A percentile compares a stretch with the other conserved stretches of the same genome.
phyloP scores from a whole-genome alignment of 2,329 filamentous ascomycete genomes.

The Fusarium newnesense region DNA sequence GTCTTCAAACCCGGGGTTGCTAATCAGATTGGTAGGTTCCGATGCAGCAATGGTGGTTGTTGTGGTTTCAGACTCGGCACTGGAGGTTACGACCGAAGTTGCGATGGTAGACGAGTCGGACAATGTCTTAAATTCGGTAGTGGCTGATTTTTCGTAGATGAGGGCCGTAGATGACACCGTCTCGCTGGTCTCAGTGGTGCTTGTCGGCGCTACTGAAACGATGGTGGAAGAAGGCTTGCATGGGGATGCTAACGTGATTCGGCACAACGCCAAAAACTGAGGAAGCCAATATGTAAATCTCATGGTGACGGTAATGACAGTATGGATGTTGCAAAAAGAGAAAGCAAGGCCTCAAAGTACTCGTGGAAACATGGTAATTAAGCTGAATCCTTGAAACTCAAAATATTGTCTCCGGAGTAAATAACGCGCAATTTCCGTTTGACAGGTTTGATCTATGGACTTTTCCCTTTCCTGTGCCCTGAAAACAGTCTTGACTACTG shows the following conservation, averaged over 20 bases:
- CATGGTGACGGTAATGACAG: not conserved
- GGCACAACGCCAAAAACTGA: not conserved
- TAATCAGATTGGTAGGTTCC: not conserved
- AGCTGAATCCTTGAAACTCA: not conserved
- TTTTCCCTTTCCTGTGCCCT: not conserved
- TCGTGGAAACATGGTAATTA: not conserved
- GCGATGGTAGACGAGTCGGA: not conserved
- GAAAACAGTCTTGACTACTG: not conserved
- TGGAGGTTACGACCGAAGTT: not conserved
- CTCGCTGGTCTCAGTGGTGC: not conserved
- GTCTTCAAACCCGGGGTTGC: not conserved
- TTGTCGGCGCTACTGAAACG: not conserved
- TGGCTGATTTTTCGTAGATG: not conserved
- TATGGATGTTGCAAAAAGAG: not conserved
- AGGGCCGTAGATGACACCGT: not conserved
- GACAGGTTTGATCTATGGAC: not conserved
- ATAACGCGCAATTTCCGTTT: fast-evolving
- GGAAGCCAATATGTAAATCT: not conserved
- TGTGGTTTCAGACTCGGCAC: fast-evolving
- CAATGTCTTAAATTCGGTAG: not conserved
- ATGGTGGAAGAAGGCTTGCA: not conserved
- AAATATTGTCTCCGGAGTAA: not conserved
- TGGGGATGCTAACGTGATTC: not conserved
- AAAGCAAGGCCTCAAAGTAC: fast-evolving
- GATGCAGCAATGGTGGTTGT: not conserved